Base-by-base conservation (phyloP, 2,329 filamentous ascomycete species). In the Cytospora mali region DNA sequence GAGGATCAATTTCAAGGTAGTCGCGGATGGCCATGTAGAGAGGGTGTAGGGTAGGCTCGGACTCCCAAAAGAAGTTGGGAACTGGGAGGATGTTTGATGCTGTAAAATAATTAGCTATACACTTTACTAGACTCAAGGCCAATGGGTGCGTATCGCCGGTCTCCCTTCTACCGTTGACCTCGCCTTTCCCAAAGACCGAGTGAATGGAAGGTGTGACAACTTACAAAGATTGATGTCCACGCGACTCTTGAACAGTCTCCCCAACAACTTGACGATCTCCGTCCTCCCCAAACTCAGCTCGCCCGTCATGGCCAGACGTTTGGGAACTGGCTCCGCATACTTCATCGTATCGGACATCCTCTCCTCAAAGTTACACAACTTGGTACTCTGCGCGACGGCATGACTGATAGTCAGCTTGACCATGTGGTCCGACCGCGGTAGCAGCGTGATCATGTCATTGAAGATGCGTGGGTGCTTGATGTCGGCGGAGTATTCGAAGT, bases 361-460 rank as follows among this genome's bases (percentile, higher is more conserved):
- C 76, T 97, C 95, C 75, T 99, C 95, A 71, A 99, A 99, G 74
- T 95, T 92, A 72, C 90, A 95, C 48, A 99, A 80, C 75, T 97
- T 98, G 0, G 95, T 99, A 75, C 93, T 97, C 76, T 99, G 95
- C 0, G 93, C 93, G 69, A 99, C 97, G 42, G 93, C 95, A 74
- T 99, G 95, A 74, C 91, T 96, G 80, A 99, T 99, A 35, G 94
- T 93, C 18, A 99, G 83, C 77, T 98, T 98, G 74, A 98, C 96
- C 94, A 99, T 98, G 77, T 99, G 95, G 77, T 99, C 95, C 29
- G 83, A 86, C 46, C 92, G 89, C 64, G 92, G 96, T 66, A 96
- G 84, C 51, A 99, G 80, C 0, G 95, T 99, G 70, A 99, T 98
- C 95, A 99, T 99, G 75, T 99, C 95, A 77, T 99, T 98, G 79